Percentiles rank a stretch among this genome's conserved stretches.
phyloP scores from a whole-genome alignment of 2,329 filamentous ascomycete genomes.

The Aspergillus niger region DNA sequence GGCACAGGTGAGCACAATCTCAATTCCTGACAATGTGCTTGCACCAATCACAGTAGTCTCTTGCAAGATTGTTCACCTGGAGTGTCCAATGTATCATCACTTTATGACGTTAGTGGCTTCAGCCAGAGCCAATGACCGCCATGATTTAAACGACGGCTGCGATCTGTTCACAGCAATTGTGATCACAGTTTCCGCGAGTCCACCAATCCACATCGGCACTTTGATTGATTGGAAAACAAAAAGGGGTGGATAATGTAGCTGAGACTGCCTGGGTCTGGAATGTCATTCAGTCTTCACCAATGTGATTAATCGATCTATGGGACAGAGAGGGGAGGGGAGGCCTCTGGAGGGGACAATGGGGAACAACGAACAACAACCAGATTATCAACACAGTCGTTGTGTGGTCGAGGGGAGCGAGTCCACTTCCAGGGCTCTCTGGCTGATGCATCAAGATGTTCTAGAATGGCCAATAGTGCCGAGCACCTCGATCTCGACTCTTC shows the following conservation, averaged over 20 bases:
- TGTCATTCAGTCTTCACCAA: neutral
- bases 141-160: neutral
- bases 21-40: neutral
- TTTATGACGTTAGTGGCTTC: slow-evolving; percentile 13
- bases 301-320: neutral
- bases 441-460: slow-evolving; percentile 1
- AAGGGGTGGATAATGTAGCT: neutral
- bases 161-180: neutral
- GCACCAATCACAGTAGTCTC: neutral
- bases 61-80: neutral
- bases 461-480: neutral
- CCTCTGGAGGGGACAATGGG: slow-evolving; percentile 1
- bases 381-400: slow-evolving; percentile 1
- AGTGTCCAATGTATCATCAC: neutral
- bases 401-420: neutral
- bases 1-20: slow-evolving; percentile 1
- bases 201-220: neutral
- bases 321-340: neutral
- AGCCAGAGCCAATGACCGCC: neutral
- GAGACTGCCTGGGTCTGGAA: neutral
- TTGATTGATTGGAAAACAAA: neutral
- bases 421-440: neutral
- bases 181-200: neutral
- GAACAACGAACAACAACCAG: slow-evolving; percentile 1
- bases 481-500: slow-evolving; percentile 1